phyloP scores from a whole-genome alignment of 306 rosid genomes.

The Elaeagnus macrophylla region DNA sequence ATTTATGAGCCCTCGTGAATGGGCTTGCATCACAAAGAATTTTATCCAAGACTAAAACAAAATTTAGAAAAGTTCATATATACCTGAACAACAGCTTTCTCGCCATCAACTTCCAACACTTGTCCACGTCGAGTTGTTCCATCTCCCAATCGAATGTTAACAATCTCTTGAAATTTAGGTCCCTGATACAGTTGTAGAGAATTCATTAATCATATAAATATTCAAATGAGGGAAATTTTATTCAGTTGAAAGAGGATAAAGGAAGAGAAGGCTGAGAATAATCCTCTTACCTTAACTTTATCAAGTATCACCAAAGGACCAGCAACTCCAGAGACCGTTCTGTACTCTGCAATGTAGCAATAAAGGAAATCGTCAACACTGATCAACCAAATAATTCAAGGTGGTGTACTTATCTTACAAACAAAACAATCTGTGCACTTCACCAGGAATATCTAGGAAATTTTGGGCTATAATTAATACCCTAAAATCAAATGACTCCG shows the following conservation, averaged over 20 bases:
- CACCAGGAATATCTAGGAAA: background rate
- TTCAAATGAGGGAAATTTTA: too few species aligned
- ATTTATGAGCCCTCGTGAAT: too few species aligned
- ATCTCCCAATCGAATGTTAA: too few species aligned
- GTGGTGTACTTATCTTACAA: background rate
- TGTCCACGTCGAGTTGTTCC: too few species aligned
- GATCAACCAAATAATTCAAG: background rate
- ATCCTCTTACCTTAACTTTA: conserved; percentile 73
- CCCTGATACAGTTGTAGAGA: too few species aligned
- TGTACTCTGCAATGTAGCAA: conserved; percentile 60
- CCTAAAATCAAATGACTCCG: background rate
- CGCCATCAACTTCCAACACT: too few species aligned
- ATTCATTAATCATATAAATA: too few species aligned
- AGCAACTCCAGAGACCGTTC: conserved; percentile 99
- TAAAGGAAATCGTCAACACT: conserved; percentile 8
- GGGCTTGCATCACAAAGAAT: too few species aligned
- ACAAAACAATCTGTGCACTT: background rate
- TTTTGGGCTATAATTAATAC: background rate
- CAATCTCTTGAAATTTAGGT: too few species aligned
- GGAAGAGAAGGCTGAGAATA: conserved; percentile 3
- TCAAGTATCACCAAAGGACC: conserved; percentile 98
- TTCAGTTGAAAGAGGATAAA: background rate
- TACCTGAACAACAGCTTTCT: too few species aligned
- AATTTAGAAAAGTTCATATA: too few species aligned
- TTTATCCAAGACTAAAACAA: too few species aligned